Conservation (phyloP, 176 grass and related monocot genomes). For the Phoenix roebelenii region DNA sequence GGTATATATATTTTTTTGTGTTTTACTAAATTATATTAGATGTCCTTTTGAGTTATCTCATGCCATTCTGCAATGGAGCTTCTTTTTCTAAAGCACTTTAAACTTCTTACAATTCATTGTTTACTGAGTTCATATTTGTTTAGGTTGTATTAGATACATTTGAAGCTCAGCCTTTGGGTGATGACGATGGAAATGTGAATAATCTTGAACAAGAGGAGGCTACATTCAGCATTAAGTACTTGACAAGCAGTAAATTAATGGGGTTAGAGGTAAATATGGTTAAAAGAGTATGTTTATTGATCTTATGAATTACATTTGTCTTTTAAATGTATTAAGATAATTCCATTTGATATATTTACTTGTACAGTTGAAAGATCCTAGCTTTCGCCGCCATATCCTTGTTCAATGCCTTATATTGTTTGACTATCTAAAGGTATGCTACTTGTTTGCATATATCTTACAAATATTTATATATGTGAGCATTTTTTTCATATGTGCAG, state of each 20-base stretch:
- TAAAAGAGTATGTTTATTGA: constrained; percentile 10
- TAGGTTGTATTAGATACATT: constrained; percentile 91
- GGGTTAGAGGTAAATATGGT: constrained; percentile 75
- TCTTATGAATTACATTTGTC: background rate
- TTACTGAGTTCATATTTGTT: constrained; percentile 6
- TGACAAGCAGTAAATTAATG: constrained; percentile 98
- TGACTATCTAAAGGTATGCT: constrained; percentile 67
- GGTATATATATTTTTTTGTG: constrained; percentile 26
- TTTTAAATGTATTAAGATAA: no score
- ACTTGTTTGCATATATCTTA: background rate
- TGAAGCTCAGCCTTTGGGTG: constrained; percentile 91
- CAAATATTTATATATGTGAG: background rate
- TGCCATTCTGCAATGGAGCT: no score
- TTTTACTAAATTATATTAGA: no score
- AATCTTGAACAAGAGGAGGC: constrained; percentile 77
- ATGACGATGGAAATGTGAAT: constrained; percentile 83
- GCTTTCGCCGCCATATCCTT: constrained; percentile 96
- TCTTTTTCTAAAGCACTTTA: no score
- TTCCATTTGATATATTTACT: constrained; percentile 3
- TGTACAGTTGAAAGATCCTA: constrained; percentile 84
- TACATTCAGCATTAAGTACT: constrained; percentile 90
- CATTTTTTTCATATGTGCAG: no score
- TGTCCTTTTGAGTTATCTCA: no score
- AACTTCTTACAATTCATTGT: background rate
- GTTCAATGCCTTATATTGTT: constrained; percentile 97